Conservation (phyloP, 805 yeast species). For the Metschnikowia chrysomelidarum region DNA sequence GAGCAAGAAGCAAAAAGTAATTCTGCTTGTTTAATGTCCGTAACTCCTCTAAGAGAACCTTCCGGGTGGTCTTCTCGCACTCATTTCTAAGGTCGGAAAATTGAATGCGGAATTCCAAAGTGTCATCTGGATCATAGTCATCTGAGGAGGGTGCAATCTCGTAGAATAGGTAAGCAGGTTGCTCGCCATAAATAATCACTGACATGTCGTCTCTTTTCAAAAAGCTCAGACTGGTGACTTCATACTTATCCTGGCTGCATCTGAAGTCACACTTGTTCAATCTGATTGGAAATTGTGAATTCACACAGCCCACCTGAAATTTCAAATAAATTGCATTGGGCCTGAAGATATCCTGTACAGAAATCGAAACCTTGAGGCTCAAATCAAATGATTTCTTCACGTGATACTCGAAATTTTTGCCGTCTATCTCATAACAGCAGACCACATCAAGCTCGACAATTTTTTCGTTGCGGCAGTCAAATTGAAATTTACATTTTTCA, state of each 20-base stretch:
- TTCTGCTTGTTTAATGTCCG: conserved; percentile 12
- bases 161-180: conserved; percentile 63
- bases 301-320: conserved; percentile 65
- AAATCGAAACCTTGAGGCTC: conserved; percentile 61
- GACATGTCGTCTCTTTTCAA: conserved; percentile 23
- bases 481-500: conserved; percentile 23
- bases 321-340: conserved; percentile 56
- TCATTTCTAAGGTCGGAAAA: conserved; percentile 51
- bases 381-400: conserved; percentile 46
- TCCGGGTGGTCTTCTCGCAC: conserved; percentile 25
- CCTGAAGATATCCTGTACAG: conserved; percentile 78
- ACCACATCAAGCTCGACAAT: conserved; percentile 21
- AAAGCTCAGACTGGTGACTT: conserved; percentile 18
- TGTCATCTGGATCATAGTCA: conserved; percentile 27
- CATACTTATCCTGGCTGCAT: conserved; percentile 27
- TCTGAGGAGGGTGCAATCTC: conserved; percentile 36
- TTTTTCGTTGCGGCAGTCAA: conserved; percentile 30
- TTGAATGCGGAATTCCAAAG: conserved; percentile 40
- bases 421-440: conserved; percentile 22
- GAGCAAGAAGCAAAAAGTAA: conserved; percentile 21
- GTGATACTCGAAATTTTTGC: conserved; percentile 20
- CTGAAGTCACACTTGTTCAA: conserved; percentile 43
- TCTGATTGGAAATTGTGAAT: conserved; percentile 50
- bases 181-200: conserved; percentile 63
- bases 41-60: conserved; percentile 3